Conservation (phyloP, 805 yeast species). For the Metschnikowia lochheadii region DNA sequence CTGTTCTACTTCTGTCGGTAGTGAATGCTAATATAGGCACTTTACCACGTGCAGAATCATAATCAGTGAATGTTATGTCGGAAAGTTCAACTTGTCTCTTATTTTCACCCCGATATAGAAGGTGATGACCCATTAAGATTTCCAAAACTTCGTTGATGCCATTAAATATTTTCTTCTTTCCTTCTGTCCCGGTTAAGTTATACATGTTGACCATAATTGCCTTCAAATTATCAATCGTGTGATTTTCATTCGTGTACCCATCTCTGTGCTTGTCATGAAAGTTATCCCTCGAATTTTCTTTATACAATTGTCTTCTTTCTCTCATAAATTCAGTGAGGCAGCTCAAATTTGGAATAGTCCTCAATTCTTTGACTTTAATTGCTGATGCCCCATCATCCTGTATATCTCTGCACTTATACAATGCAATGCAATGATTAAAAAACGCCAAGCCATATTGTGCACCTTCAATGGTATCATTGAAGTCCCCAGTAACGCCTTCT, state of each 20-base stretch:
- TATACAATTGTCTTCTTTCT: background rate
- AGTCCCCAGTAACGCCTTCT: background rate
- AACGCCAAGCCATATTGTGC: background rate
- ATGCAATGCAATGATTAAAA: slow-evolving; percentile 1
- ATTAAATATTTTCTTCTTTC: background rate
- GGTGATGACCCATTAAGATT: slow-evolving; percentile 7
- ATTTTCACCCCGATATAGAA: background rate
- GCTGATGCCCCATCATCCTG: background rate
- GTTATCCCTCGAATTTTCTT: background rate
- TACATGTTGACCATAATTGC: slow-evolving; percentile 2
- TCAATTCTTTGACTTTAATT: background rate
- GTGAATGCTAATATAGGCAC: slow-evolving; percentile 4
- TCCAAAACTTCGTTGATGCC: slow-evolving; percentile 6
- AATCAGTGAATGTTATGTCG: background rate
- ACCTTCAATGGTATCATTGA: background rate
- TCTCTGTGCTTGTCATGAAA: background rate
- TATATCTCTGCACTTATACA: background rate
- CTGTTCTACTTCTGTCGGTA: background rate
- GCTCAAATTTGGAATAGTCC: background rate
- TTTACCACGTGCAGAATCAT: slow-evolving; percentile 1
- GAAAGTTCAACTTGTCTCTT: slow-evolving; percentile 2
- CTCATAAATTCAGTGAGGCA: background rate
- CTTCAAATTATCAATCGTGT: slow-evolving; percentile 1
- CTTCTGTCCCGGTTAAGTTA: background rate
- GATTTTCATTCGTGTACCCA: background rate